Base-by-base conservation (phyloP, 2,329 filamentous ascomycete genomes). In the Cyphellophora europaea region DNA sequence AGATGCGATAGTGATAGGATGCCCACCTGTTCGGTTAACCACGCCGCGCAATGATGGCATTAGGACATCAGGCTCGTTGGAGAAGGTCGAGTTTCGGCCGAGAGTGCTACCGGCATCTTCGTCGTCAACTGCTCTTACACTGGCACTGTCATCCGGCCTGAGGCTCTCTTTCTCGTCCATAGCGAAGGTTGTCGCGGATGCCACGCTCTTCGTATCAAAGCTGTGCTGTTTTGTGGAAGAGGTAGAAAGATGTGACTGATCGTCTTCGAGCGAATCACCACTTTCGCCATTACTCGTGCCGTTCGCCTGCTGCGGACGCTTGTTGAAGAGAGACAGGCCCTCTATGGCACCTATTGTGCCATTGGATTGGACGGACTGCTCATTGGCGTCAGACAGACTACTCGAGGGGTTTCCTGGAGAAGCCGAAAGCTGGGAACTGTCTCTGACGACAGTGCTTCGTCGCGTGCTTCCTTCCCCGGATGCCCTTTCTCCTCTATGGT, bases 131-230 rank as follows among this genome's bases (percentile, higher is more conserved):
- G 83, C 83, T 58, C 93, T 86, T 11, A 94, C 82, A 55, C 88
- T 95, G 19, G 89, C 89, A 58, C 89, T 95, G 54, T 96, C 89
- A 59, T 96, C 89, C 6, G 89, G 89, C 10, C 88, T 80, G 35
- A 95, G 69, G 5, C 88, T 95, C 56, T 95, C 89, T 57, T 95
- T 95, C 59, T 96, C 89, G 52, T 96, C 89, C 54, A 95, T 67
- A n/a, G 85, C 87, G 61, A 94, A 95, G 0, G 89, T 95, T 4
- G 86, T 93, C 11, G 85, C 86, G 16, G 89, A 96, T 4, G 86
- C 86, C 50, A 93, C 84, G 56, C 88, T 95, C 63, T 95, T 95
- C 32, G 84, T 87, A 56, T 95, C 89, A 27, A 94, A 69, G 54
- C 87, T 95, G 21, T 85, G 82, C 33, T 85, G 84, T 59, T 95